Conservation (phyloP, 2,329 filamentous ascomycete species). For the Cladosporium austrohemisphaericum region DNA sequence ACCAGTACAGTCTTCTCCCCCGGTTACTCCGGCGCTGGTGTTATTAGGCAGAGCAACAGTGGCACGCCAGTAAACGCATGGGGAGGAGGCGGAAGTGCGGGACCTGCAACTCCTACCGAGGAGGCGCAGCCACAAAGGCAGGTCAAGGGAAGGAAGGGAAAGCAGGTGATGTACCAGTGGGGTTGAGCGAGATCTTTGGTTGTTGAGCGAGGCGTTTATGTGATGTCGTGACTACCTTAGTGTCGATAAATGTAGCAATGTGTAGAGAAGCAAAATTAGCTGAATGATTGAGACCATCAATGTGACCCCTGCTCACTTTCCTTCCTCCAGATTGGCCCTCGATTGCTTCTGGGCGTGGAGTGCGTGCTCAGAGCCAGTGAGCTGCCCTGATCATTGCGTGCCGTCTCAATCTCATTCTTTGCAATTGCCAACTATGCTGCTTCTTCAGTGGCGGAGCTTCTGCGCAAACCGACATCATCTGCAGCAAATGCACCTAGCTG, state of each 20-base stretch:
- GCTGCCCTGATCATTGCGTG: too few species aligned
- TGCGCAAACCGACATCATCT: too few species aligned
- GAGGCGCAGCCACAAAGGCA: constrained; percentile 25
- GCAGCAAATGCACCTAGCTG: too few species aligned
- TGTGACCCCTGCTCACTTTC: too few species aligned
- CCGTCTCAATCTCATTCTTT: too few species aligned
- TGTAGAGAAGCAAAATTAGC: neutral
- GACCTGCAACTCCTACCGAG: constrained; percentile 22
- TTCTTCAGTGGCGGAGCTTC: too few species aligned
- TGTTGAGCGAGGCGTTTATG: constrained; percentile 4
- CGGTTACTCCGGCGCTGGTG: constrained; percentile 45
- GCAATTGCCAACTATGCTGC: too few species aligned
- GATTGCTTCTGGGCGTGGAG: too few species aligned
- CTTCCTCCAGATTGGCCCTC: too few species aligned
- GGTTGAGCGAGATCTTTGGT: constrained; percentile 30
- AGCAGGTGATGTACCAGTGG: constrained; percentile 50
- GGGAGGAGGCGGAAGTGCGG: constrained; percentile 30
- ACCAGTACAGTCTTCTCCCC: constrained; percentile 52
- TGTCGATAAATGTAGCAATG: neutral
- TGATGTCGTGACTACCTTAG: neutral
- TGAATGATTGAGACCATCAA: too few species aligned
- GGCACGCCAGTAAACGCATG: constrained; percentile 40
- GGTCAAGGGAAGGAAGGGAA: constrained; percentile 47
- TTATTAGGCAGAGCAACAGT: constrained; percentile 40
- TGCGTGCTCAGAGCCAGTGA: too few species aligned